phyloP scores from a whole-genome alignment of 1,139 yeast genomes.

The Blastobotrys arbuscula region DNA sequence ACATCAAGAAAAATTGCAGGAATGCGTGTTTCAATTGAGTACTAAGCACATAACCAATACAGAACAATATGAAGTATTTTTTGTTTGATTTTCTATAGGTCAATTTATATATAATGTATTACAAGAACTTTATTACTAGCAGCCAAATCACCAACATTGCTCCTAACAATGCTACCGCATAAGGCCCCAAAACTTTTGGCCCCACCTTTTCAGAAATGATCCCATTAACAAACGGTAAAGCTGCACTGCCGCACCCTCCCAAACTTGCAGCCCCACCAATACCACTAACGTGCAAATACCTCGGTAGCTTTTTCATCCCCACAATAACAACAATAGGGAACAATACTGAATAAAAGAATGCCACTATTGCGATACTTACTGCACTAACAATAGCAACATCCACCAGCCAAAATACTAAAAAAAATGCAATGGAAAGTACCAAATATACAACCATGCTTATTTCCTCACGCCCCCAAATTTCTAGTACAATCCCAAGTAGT shows the following conservation, averaged over 20 bases:
- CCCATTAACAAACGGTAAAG: constrained; percentile 31
- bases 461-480: constrained; percentile 26
- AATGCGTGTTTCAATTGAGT: too few species aligned
- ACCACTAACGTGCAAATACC: constrained; percentile 56
- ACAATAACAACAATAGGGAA: constrained; percentile 72
- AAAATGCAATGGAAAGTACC: constrained; percentile 20
- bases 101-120: neutral
- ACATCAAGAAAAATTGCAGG: too few species aligned
- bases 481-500: constrained; percentile 35
- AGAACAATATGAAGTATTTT: too few species aligned
- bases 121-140: constrained; percentile 12
- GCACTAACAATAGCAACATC: constrained; percentile 28
- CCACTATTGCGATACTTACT: constrained; percentile 47
- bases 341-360: constrained; percentile 70
- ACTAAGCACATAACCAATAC: too few species aligned
- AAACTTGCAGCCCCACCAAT: constrained; percentile 73
- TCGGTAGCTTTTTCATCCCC: constrained; percentile 57
- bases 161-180: constrained; percentile 24
- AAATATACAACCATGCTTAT: constrained; percentile 22
- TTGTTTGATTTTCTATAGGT: too few species aligned
- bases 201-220: constrained; percentile 26
- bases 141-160: constrained; percentile 28
- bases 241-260: constrained; percentile 80
- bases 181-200: constrained; percentile 29
- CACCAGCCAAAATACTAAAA: constrained; percentile 29